A percentile compares a stretch with the other conserved stretches of the same genome.
phyloP scores from a whole-genome alignment of 345 rosid genomes.

The Citrus glauca region DNA sequence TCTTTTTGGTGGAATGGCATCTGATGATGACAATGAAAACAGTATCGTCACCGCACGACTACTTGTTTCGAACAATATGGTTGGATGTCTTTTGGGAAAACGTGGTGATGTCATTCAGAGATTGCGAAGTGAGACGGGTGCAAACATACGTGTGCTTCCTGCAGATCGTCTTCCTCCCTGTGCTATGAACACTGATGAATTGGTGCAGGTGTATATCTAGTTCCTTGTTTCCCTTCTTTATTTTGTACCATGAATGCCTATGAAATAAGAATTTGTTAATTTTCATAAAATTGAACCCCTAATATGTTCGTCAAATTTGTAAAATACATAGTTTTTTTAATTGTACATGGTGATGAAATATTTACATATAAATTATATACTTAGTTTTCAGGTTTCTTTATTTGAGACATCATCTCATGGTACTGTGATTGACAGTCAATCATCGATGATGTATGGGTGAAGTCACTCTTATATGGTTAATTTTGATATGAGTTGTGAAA shows the following conservation, averaged over 20 bases:
- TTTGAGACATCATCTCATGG: neutral
- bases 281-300: neutral
- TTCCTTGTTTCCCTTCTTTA: neutral
- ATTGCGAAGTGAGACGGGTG: slow-evolving; percentile 54
- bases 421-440: neutral
- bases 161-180: slow-evolving; percentile 48
- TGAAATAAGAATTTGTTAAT: neutral
- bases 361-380: neutral
- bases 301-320: neutral
- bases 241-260: neutral
- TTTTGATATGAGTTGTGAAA: neutral
- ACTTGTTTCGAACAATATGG: slow-evolving; percentile 54
- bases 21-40: slow-evolving; percentile 36
- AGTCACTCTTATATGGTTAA: neutral
- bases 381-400: neutral
- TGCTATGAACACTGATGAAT: slow-evolving; percentile 53
- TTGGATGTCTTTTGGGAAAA: slow-evolving; percentile 59
- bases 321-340: neutral
- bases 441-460: neutral
- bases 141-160: slow-evolving; percentile 51
- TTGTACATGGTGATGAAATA: neutral
- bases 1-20: slow-evolving; percentile 37
- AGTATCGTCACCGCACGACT: slow-evolving; percentile 37
- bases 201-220: slow-evolving; percentile 50
- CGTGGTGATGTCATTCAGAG: slow-evolving; percentile 55